phyloP scores from a whole-genome alignment of 306 rosid species.

The Inga oerstediana region DNA sequence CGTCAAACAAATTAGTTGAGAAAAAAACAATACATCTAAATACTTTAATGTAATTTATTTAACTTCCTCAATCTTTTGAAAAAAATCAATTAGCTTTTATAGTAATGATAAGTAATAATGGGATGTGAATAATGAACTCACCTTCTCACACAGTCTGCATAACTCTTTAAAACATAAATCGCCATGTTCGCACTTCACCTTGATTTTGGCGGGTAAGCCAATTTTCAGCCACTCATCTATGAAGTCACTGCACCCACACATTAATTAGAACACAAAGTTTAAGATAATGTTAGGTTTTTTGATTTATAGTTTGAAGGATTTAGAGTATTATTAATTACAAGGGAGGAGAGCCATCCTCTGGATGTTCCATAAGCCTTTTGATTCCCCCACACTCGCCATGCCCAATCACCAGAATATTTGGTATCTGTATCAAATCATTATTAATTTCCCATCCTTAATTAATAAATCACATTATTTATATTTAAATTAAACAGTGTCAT shows the following conservation, averaged over 20 bases:
- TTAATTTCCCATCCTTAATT: not conserved
- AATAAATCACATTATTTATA: no score
- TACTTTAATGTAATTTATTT: no score
- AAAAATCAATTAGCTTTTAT: no score
- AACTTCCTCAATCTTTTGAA: no score
- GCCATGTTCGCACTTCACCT: slow-evolving; percentile 33
- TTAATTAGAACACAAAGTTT: not conserved
- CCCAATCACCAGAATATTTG: slow-evolving; percentile 64
- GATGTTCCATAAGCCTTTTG: slow-evolving; percentile 62
- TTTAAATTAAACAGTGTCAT: no score
- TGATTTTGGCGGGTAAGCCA: slow-evolving; percentile 51
- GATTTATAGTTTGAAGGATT: not conserved
- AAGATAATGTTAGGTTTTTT: not conserved
- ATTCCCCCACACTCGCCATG: slow-evolving; percentile 80
- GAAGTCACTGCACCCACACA: slow-evolving; percentile 53
- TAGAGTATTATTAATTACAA: slow-evolving; percentile 34
- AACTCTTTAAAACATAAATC: slow-evolving; percentile 8
- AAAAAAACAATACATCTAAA: no score
- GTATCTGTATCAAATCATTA: slow-evolving; percentile 41
- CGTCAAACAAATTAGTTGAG: no score
- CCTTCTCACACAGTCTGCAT: slow-evolving; percentile 52
- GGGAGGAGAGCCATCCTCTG: slow-evolving; percentile 49
- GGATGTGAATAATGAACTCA: not conserved
- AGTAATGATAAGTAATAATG: not conserved
- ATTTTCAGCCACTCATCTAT: slow-evolving; percentile 77